These are phyloP conservation scores for Mycena sp. DNA, from an alignment of 1,284 basidiomycete genomes.

Conservation along the genomic window DNA sequence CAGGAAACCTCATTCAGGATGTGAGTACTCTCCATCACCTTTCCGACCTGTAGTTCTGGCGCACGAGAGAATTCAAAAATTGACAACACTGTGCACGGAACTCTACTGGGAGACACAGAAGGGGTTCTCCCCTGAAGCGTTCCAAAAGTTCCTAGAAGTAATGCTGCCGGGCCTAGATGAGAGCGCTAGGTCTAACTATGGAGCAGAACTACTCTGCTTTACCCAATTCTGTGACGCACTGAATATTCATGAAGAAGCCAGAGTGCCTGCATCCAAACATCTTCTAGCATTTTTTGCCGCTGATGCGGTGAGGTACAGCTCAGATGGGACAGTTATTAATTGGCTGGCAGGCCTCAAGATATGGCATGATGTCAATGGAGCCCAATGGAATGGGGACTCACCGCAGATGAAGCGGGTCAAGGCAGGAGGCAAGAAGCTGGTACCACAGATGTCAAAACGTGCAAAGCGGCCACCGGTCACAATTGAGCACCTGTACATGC, in stretches of 20 bases:
- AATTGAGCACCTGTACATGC: slow-evolving; percentile 1
- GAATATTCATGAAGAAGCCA: background rate
- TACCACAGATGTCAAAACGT: background rate
- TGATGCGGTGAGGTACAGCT: background rate
- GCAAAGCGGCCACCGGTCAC: background rate
- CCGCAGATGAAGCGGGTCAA: too few species aligned
- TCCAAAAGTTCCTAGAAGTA: slow-evolving; percentile 1
- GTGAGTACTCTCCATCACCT: background rate
- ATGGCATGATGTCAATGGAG: slow-evolving; percentile 1
- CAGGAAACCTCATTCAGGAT: background rate
- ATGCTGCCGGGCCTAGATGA: slow-evolving; percentile 5
- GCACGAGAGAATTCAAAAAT: background rate
- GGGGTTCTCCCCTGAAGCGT: background rate
- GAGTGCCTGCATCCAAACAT: background rate
- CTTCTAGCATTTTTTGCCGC: background rate
- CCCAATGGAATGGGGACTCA: slow-evolving; percentile 1
- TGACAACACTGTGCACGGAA: background rate
- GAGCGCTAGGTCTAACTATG: background rate
- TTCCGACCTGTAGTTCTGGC: background rate
- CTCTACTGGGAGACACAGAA: background rate
- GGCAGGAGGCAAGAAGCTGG: slow-evolving; percentile 5
- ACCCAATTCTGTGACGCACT: background rate
- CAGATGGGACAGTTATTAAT: slow-evolving; percentile 6
- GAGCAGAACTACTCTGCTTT: background rate
- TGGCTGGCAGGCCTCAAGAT: slow-evolving; percentile 5